phyloP scores from a whole-genome alignment of 2,329 filamentous ascomycete genomes.

The Orbilia oligospora region DNA sequence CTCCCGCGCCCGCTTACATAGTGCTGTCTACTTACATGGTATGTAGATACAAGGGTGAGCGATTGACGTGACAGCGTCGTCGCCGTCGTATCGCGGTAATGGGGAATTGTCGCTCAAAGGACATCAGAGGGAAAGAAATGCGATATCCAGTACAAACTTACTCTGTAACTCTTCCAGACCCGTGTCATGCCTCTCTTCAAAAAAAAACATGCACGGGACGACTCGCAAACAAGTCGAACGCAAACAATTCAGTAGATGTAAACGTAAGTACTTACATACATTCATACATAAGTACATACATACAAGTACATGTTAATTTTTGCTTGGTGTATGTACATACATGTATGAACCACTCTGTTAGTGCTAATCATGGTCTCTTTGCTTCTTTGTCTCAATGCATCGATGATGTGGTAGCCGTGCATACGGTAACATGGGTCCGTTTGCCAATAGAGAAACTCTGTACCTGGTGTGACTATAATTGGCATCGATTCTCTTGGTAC shows the following conservation, averaged over 20 bases:
- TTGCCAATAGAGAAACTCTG: constrained; percentile 43
- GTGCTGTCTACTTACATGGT: too few species aligned
- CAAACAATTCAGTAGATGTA: constrained; percentile 1
- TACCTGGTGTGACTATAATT: constrained; percentile 59
- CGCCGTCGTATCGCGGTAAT: constrained; percentile 50
- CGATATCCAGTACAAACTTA: too few species aligned
- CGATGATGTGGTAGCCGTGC: constrained; percentile 42
- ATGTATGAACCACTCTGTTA: background rate
- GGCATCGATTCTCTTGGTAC: constrained; percentile 41
- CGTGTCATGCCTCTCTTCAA: constrained; percentile 7
- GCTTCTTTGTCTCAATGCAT: constrained; percentile 32
- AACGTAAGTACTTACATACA: too few species aligned
- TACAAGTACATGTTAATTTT: too few species aligned
- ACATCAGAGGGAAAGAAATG: constrained; percentile 27
- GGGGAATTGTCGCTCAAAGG: constrained; percentile 41
- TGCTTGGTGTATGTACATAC: background rate
- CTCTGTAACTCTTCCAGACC: too few species aligned
- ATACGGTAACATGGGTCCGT: constrained; percentile 36
- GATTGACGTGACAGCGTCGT: constrained; percentile 36
- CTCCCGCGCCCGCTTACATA: background rate
- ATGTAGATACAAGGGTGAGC: constrained; percentile 1
- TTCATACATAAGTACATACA: too few species aligned
- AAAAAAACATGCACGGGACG: background rate
- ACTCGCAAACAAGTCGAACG: constrained; percentile 19
- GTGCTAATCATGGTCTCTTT: constrained; percentile 5